Percentiles rank a stretch among this genome's conserved stretches.
phyloP scores from a whole-genome alignment of 2,329 filamentous ascomycete genomes.

The Plectosphaerella cucumerina region DNA sequence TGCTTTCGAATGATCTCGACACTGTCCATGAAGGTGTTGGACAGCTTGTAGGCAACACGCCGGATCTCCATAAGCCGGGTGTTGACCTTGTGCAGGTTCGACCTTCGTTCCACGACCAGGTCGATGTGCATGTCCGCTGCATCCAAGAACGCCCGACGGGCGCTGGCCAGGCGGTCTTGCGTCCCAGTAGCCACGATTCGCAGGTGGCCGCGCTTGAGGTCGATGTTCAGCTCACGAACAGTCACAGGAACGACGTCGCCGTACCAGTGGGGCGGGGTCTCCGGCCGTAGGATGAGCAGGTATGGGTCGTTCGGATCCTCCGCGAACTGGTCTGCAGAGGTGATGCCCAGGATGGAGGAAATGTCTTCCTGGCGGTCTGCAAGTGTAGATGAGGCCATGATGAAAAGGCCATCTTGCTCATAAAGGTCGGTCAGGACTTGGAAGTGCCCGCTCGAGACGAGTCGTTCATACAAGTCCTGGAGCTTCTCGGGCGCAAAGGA shows the following conservation, averaged over 20 bases:
- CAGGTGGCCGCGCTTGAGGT: conserved; percentile 81
- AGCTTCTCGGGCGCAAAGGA: conserved; percentile 64
- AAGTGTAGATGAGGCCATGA: conserved; percentile 81
- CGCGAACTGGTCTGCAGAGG: conserved; percentile 48
- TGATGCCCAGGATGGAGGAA: conserved; percentile 75
- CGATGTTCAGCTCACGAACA: conserved; percentile 73
- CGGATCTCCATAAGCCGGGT: conserved; percentile 88
- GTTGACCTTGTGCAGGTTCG: conserved; percentile 91
- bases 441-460: conserved; percentile 82
- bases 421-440: conserved; percentile 69
- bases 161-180: conserved; percentile 70
- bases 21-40: conserved; percentile 98
- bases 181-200: conserved; percentile 87
- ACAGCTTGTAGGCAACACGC: conserved; percentile 91
- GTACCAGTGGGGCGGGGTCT: conserved; percentile 75
- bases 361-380: conserved; percentile 75
- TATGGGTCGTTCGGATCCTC: conserved; percentile 81
- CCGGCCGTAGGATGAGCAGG: conserved; percentile 77
- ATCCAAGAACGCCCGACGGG: conserved; percentile 73
- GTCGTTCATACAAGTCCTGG: conserved; percentile 72
- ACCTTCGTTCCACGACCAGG: conserved; percentile 85
- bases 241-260: conserved; percentile 69
- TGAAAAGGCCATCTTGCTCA: conserved; percentile 71
- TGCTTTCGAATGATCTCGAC: conserved; percentile 90
- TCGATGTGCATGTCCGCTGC: conserved; percentile 81